These are phyloP conservation scores for Sphaerulina vaccinii DNA, from an alignment of 2,329 filamentous ascomycete genomes.

Conservation along the genomic window DNA sequence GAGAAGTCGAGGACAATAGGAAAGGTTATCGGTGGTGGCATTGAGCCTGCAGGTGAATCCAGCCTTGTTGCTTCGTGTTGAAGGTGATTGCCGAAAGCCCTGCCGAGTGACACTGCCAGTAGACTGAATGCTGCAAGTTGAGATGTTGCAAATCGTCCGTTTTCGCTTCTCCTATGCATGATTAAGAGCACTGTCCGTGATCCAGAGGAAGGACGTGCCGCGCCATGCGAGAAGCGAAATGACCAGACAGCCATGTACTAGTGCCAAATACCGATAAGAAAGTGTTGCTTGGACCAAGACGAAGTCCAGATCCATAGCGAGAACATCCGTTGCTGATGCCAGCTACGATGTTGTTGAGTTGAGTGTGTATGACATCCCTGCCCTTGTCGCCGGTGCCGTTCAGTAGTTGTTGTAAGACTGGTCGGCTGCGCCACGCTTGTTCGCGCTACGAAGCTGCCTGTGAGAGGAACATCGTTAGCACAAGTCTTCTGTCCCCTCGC, in stretches of 20 bases:
- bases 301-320: constrained; percentile 23
- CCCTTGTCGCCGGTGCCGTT: constrained; percentile 38
- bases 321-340: constrained; percentile 20
- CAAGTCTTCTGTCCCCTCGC: constrained; percentile 58
- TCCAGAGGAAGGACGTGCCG: constrained; percentile 9
- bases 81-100: constrained; percentile 35
- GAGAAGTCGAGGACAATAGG: constrained; percentile 1
- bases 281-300: constrained; percentile 23
- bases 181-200: constrained; percentile 2
- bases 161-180: constrained; percentile 23
- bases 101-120: constrained; percentile 44
- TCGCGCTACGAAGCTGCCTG: constrained; percentile 52
- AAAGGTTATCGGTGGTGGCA: constrained; percentile 18
- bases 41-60: constrained; percentile 27
- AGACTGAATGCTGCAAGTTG: constrained; percentile 24
- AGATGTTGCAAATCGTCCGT: constrained; percentile 18
- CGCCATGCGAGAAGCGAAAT: constrained; percentile 32
- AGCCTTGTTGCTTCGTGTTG: constrained; percentile 15
- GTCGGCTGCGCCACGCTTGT: constrained; percentile 51
- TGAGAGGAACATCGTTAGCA: constrained; percentile 45
- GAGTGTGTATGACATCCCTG: constrained; percentile 41
- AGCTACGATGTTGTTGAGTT: constrained; percentile 29
- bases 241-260: constrained; percentile 30
- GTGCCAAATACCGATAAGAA: constrained; percentile 37
- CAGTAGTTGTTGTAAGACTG: constrained; percentile 52